Conservation (phyloP, 306 rosid species). For the Mimosa bimucronata region DNA sequence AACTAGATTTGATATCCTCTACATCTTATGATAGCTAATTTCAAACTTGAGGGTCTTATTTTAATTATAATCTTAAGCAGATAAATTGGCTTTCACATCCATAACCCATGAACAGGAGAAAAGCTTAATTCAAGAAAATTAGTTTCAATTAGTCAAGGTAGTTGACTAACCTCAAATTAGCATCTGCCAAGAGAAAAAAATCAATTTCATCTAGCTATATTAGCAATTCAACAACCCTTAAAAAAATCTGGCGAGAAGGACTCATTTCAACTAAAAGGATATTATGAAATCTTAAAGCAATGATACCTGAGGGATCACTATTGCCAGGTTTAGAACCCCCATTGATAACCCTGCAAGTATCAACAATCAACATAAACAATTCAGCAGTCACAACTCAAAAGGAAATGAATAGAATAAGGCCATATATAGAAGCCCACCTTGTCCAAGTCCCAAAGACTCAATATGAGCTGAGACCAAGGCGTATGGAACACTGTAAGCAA, state of each 20-base stretch:
- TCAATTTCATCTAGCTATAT: background rate
- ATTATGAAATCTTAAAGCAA: slow-evolving; percentile 25
- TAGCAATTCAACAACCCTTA: background rate
- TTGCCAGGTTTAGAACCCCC: slow-evolving; percentile 95
- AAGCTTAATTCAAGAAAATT: slow-evolving; percentile 11
- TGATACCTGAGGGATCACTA: slow-evolving; percentile 92
- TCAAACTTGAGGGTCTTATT: slow-evolving; percentile 7
- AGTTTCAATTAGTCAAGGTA: background rate
- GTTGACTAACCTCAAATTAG: slow-evolving; percentile 19
- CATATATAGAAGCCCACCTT: slow-evolving; percentile 59
- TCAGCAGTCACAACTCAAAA: slow-evolving; percentile 21
- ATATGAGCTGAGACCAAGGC: slow-evolving; percentile 80
- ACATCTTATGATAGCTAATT: slow-evolving; percentile 18
- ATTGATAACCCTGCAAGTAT: slow-evolving; percentile 79
- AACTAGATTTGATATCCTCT: slow-evolving; percentile 23
- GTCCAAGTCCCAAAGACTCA: slow-evolving; percentile 93
- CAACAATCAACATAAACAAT: slow-evolving; percentile 43
- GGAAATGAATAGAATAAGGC: slow-evolving; percentile 26
- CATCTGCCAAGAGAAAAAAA: slow-evolving; percentile 21
- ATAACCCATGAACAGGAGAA: slow-evolving; percentile 8
- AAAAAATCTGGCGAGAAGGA: background rate
- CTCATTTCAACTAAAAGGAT: background rate
- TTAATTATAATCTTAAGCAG: slow-evolving; percentile 28
- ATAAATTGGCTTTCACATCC: slow-evolving; percentile 32
- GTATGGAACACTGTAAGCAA: slow-evolving; percentile 91